A percentile compares a stretch with the other conserved stretches of the same genome.
Conservation (phyloP, 805 yeast species). For the Saccharomycopsis fibuligera region DNA sequence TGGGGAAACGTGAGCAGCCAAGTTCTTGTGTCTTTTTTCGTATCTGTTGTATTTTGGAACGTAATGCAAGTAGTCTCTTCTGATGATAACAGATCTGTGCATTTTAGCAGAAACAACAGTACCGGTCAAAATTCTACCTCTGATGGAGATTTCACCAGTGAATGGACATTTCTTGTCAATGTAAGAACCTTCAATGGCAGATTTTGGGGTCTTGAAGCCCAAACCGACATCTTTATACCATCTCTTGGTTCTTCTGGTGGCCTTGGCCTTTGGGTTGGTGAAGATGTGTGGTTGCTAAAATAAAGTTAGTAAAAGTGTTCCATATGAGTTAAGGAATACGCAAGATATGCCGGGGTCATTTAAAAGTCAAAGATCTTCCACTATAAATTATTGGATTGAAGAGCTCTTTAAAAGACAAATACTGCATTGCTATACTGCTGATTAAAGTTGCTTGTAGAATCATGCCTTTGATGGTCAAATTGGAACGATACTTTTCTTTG, state of each 20-base stretch:
- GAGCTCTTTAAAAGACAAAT: too few species aligned
- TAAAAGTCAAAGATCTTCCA: too few species aligned
- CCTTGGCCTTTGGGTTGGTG: slow-evolving; percentile 99
- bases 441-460: too few species aligned
- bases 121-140: slow-evolving; percentile 99
- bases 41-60: slow-evolving; percentile 99
- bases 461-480: too few species aligned
- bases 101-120: slow-evolving; percentile 99
- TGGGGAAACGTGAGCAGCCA: slow-evolving; percentile 99
- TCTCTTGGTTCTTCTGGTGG: slow-evolving; percentile 98
- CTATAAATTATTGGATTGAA: too few species aligned
- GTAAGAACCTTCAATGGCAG: slow-evolving; percentile 98
- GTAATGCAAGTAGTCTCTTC: slow-evolving; percentile 99
- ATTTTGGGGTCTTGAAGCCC: slow-evolving; percentile 99
- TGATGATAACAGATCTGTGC: slow-evolving; percentile 99
- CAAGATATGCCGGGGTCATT: too few species aligned
- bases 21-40: slow-evolving; percentile 99
- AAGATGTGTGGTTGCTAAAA: slow-evolving; percentile 98
- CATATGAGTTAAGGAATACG: neutral
- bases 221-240: slow-evolving; percentile 99
- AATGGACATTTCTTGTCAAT: slow-evolving; percentile 99
- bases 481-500: too few species aligned
- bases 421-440: too few species aligned
- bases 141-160: slow-evolving; percentile 93
- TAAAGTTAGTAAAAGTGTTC: slow-evolving; percentile 7